A percentile compares a stretch with the other conserved stretches of the same genome.
These are phyloP conservation scores for Sugiyamaella smithiae DNA, from an alignment of 805 yeast genomes.

Conservation along the genomic window DNA sequence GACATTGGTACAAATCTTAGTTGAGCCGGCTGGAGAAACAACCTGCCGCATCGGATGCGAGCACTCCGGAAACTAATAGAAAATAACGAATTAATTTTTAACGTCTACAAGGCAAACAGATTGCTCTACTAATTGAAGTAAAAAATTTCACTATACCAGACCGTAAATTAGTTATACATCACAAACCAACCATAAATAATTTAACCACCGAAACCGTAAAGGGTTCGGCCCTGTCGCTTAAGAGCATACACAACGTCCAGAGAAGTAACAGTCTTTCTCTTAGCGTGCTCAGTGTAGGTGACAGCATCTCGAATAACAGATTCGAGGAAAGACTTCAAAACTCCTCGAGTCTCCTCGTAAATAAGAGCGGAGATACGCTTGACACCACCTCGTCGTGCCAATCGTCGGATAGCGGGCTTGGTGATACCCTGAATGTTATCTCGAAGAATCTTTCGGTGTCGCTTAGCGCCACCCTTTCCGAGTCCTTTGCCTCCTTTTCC, in stretches of 20 bases:
- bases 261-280: slow-evolving; percentile 99
- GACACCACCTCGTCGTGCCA: slow-evolving; percentile 99
- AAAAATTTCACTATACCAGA: not conserved
- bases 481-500: slow-evolving; percentile 99
- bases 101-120: no score
- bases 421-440: slow-evolving; percentile 99
- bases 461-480: slow-evolving; percentile 99
- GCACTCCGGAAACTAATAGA: not conserved
- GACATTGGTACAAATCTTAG: not conserved
- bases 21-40: not conserved
- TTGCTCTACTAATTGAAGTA: not conserved
- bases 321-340: slow-evolving; percentile 92
- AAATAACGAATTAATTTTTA: no score
- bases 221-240: slow-evolving; percentile 99
- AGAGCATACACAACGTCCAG: slow-evolving; percentile 98
- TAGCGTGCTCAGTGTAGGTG: slow-evolving; percentile 99
- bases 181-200: slow-evolving; percentile 16
- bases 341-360: slow-evolving; percentile 98
- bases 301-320: slow-evolving; percentile 98
- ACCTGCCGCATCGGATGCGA: slow-evolving; percentile 2
- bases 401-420: slow-evolving; percentile 99
- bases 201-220: slow-evolving; percentile 99
- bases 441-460: slow-evolving; percentile 99
- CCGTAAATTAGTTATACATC: not conserved
- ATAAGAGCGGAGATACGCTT: slow-evolving; percentile 99